Percentiles rank a stretch among this genome's conserved stretches.
phyloP scores from a whole-genome alignment of 305 asterid species.

The Striga hermonthica region DNA sequence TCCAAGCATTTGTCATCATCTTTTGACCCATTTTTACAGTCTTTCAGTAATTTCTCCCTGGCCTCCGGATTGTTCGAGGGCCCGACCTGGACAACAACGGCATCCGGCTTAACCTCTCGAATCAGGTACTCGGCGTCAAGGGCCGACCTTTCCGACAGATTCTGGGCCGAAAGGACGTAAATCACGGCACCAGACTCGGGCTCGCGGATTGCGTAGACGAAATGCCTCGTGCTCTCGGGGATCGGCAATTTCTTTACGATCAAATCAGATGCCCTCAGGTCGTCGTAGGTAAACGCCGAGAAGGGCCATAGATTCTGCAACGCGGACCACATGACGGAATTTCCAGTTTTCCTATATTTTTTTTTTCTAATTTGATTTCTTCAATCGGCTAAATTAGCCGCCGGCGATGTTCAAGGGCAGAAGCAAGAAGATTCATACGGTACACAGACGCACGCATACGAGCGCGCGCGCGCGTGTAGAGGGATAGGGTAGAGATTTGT shows the following conservation, averaged over 20 bases:
- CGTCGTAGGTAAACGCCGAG: constrained; percentile 46
- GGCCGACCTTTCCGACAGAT: constrained; percentile 79
- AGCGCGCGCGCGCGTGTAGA: background rate
- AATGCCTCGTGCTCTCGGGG: constrained; percentile 75
- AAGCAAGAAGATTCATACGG: constrained; percentile 13
- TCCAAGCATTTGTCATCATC: constrained; percentile 26
- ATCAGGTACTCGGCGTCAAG: constrained; percentile 71
- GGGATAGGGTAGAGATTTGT: background rate
- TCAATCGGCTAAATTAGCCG: constrained; percentile 21
- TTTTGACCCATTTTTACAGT: constrained; percentile 23
- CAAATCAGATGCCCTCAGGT: constrained; percentile 66
- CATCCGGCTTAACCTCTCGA: constrained; percentile 74
- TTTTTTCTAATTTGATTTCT: background rate
- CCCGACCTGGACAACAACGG: constrained; percentile 79
- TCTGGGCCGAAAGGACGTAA: constrained; percentile 73
- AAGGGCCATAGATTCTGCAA: constrained; percentile 71
- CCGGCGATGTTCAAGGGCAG: background rate
- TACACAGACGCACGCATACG: background rate
- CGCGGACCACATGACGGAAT: constrained; percentile 37
- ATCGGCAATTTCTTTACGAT: constrained; percentile 59
- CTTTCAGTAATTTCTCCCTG: constrained; percentile 26
- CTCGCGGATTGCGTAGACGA: constrained; percentile 72
- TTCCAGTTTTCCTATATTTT: constrained; percentile 22
- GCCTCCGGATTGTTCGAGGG: constrained; percentile 33
- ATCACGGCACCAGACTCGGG: constrained; percentile 61